These are phyloP conservation scores for Phytophthora constricta DNA, from an alignment of 352 stramenopile genomes.

Conservation along the genomic window DNA sequence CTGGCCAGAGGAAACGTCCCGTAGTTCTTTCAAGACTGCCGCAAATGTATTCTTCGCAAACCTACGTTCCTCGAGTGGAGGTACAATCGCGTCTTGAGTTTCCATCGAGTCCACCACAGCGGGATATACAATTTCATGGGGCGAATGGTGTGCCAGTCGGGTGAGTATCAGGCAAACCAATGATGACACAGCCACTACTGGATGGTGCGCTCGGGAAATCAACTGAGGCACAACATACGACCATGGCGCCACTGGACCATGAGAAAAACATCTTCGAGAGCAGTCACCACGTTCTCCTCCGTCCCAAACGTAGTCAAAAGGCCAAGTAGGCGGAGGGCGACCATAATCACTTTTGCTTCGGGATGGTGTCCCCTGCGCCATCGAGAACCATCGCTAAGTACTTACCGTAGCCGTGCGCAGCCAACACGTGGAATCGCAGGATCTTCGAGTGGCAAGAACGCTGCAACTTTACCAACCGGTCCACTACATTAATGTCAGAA, in stretches of 20 bases:
- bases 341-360: constrained; percentile 50
- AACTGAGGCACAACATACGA: constrained; percentile 75
- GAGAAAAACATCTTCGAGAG: constrained; percentile 52
- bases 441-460: constrained; percentile 38
- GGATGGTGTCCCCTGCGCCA: constrained; percentile 1
- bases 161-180: constrained; percentile 67
- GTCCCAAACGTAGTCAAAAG: constrained; percentile 71
- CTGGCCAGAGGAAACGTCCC: constrained; percentile 44
- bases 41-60: constrained; percentile 33
- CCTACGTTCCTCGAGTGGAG: constrained; percentile 6
- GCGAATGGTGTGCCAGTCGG: constrained; percentile 64
- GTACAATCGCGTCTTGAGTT: constrained; percentile 10
- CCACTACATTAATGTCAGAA: constrained; percentile 22
- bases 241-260: constrained; percentile 68
- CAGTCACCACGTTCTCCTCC: constrained; percentile 48
- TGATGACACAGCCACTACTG: constrained; percentile 51
- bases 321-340: constrained; percentile 67
- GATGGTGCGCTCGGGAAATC: constrained; percentile 68
- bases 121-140: constrained; percentile 79
- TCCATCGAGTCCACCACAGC: constrained; percentile 68
- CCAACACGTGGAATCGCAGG: constrained; percentile 46
- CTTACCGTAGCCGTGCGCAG: constrained; percentile 51
- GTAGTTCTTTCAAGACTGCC: constrained; percentile 53
- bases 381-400: constrained; percentile 34
- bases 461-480: constrained; percentile 46